Base-by-base conservation (phyloP, 2,329 filamentous ascomycete species). In the Colletotrichum costaricense region DNA sequence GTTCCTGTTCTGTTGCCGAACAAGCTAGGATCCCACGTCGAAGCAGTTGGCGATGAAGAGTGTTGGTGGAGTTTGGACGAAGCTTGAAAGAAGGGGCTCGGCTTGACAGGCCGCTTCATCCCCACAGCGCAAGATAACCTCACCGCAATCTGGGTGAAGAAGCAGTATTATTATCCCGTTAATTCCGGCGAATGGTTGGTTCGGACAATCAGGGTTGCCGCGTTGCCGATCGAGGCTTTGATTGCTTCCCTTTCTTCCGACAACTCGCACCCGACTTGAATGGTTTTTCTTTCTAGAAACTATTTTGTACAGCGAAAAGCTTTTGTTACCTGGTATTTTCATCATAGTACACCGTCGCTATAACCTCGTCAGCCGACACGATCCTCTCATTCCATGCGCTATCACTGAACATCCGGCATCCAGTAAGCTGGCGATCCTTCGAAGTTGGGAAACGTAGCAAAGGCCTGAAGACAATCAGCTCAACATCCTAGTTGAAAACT, bases 371-470 rank as follows among this genome's bases (percentile, higher is more conserved):
- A 49, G 16, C 19, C 19, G 19, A 19, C 11, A 49, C 42, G 19
- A 22, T 5, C 19, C 8, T 22, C 42, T 19, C 19, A 22, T n/a
- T 49, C 16, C 8, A 49, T 22, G 42, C 42, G 42, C 42, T 4
- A 49, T 63, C n/a, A 63, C 11, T 54, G 54, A 35, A 35, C 68
- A 7, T 64, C 54, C 52, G 63, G 64, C 67, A 74, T 76, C 74
- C 68, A 75, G 4, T 72, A 59, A 16, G 42, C 71, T 22, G 75
- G 72, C 16, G 75, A 69, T 6, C 68, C 68, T 33, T 75, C 62
- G 28, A 70, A 69, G 26, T 74, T 62, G 33, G 71, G 72, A 33
- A 76, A 76, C 2, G 74, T 70, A 9, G 66, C 68, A 67, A 75
- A 74, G 7, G 74, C 75, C 75, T 75, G 66, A 19, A n/a, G 26